Evolutionary conservation across 306 rosid genomes (phyloP), one percentile per base, ranked within the genome.

Genomic region (Betula pendula): DNA sequence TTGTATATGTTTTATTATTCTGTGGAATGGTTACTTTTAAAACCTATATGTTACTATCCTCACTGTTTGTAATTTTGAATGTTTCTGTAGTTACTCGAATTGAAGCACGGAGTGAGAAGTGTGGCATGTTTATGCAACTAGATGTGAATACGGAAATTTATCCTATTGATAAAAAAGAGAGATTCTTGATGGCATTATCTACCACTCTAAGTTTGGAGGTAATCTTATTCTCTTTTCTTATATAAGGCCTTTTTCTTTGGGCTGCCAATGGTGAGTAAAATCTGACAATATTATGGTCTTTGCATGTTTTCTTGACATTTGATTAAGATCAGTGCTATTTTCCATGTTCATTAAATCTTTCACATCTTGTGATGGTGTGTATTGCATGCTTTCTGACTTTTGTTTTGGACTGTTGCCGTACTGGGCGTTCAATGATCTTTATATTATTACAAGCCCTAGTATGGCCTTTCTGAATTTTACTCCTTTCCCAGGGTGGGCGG

Each of bases 61-160:
- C 19, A 14, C 25, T 13, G 67, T 25, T 38, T 16, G 8, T 9
- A 0, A 6, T 56, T 70, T 68, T 68, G 10, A 68, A 51, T 13
- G 3, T 69, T 3, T 83, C 45, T 73, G 72, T 73, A 94, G 97
- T 95, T 75, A 90, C 93, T 50, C 83, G 96, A 81, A 80, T 95
- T 51, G 90, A 81, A n/a, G 97, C 93, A 51, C 71, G 55, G n/a
- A 88, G 98, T 76, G 96, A 95, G 89, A 95, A 90, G 84, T 71
- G 73, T 71, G 90, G 77, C 76, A 90, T 87, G 85, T 10, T 73
- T 77, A 79, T 92, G 88, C 90, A 75, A 48, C 86, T 92, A 35
- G 97, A 95, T 77, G 90, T 92, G 72, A 90, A 92, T 78, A 84
- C 96, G 0, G 95, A 95, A 84, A 85, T 95, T 78, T 95, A 92